Percentiles rank a stretch among this genome's conserved stretches.
These are phyloP conservation scores for Erigeron canadensis DNA, from an alignment of 129 eudicot genomes.

Conservation along the genomic window DNA sequence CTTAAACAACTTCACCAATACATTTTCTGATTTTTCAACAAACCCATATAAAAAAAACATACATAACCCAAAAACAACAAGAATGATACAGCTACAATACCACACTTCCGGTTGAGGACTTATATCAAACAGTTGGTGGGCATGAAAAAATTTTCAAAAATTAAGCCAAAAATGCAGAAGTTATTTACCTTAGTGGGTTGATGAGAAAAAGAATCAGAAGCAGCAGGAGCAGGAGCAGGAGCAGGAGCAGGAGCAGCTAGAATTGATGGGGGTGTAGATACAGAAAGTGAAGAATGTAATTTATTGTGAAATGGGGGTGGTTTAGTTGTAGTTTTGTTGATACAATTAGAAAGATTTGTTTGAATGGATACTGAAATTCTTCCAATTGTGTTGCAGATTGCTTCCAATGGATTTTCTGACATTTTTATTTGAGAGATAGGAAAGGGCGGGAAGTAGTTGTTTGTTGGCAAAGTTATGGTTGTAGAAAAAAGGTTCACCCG, in stretches of 20 bases:
- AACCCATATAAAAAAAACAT: background rate
- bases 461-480: background rate
- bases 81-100: background rate
- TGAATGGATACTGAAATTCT: constrained; percentile 50
- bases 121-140: constrained; percentile 43
- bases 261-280: constrained; percentile 23
- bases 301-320: constrained; percentile 14
- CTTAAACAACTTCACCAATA: background rate
- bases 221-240: background rate
- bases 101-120: constrained; percentile 36
- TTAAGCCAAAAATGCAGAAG: background rate
- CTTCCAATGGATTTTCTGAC: constrained; percentile 83
- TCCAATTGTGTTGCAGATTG: constrained; percentile 48
- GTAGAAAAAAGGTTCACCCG: background rate
- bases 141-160: constrained; percentile 14
- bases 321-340: constrained; percentile 9
- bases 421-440: constrained; percentile 26
- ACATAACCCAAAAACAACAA: background rate
- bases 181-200: constrained; percentile 45
- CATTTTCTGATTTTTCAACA: background rate
- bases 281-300: constrained; percentile 26
- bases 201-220: constrained; percentile 17
- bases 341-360: constrained; percentile 51
- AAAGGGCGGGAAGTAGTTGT: background rate
- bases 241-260: background rate